A percentile compares a stretch with the other conserved stretches of the same genome.
phyloP scores from a whole-genome alignment of 1,139 yeast genomes.

The Saccharomycopsis crataegensis region DNA sequence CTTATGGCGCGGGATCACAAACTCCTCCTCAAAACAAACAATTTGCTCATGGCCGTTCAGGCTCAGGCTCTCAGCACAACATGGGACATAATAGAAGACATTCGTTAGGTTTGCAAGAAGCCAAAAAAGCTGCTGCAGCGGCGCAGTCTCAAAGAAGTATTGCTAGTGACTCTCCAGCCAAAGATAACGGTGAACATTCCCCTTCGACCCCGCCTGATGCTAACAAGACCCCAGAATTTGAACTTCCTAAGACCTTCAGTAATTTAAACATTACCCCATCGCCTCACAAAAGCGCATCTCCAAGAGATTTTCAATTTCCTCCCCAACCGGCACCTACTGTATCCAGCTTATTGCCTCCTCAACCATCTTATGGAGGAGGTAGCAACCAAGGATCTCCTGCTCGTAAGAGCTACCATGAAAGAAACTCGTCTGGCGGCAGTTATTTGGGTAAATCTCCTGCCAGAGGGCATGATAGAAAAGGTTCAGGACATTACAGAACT shows the following conservation, averaged over 20 bases:
- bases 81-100: conserved; percentile 84
- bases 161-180: conserved; percentile 18
- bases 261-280: conserved; percentile 23
- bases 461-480: conserved; percentile 35
- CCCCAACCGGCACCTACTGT: conserved; percentile 25
- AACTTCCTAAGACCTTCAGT: conserved; percentile 5
- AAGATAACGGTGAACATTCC: conserved; percentile 7
- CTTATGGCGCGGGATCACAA: conserved; percentile 10
- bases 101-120: conserved; percentile 86
- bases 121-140: conserved; percentile 93
- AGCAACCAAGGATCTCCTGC: conserved; percentile 7
- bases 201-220: conserved; percentile 16
- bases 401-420: conserved; percentile 7
- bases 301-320: conserved; percentile 46
- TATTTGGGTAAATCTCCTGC: conserved; percentile 17
- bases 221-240: conserved; percentile 16
- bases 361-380: conserved; percentile 12
- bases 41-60: conserved; percentile 10
- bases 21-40: not conserved
- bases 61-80: conserved; percentile 19
- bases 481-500: conserved; percentile 48
- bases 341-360: conserved; percentile 17
- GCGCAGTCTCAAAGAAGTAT: conserved; percentile 56
- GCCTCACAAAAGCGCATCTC: conserved; percentile 23
- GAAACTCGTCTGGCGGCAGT: conserved; percentile 2